Percentiles rank a stretch among this genome's conserved stretches.
These are phyloP conservation scores for Eruca vesicaria DNA, from an alignment of 441 rosid genomes.

Conservation along the genomic window DNA sequence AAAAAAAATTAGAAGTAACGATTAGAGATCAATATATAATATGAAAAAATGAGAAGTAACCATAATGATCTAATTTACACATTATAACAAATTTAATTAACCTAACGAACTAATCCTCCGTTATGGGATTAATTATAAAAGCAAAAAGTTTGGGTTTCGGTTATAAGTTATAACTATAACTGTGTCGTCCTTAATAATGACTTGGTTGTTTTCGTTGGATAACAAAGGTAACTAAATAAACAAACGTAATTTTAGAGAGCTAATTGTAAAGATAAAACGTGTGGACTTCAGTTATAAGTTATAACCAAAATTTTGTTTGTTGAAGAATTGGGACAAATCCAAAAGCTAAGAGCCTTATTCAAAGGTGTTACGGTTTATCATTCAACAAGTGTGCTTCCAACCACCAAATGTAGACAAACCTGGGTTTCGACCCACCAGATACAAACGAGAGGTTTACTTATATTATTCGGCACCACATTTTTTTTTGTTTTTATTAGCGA, in stretches of 20 bases:
- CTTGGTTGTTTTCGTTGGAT: background rate
- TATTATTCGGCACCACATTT: too few relatives aligned
- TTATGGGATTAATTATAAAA: background rate
- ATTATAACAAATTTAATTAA: background rate
- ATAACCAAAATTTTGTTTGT: background rate
- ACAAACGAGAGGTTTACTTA: too few relatives aligned
- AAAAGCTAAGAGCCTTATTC: too few relatives aligned
- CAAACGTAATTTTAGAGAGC: background rate
- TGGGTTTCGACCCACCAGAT: too few relatives aligned
- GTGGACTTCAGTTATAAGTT: conserved; percentile 19
- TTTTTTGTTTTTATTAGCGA: too few relatives aligned
- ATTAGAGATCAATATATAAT: background rate
- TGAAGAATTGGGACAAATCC: background rate
- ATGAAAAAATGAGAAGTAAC: background rate
- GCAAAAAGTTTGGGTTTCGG: conserved; percentile 1
- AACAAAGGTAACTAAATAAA: conserved; percentile 3
- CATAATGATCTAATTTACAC: background rate
- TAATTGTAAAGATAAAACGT: background rate
- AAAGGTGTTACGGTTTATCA: too few relatives aligned
- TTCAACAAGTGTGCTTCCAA: too few relatives aligned
- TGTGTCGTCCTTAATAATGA: background rate
- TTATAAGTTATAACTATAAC: conserved; percentile 14
- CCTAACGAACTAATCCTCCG: background rate
- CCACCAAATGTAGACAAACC: too few relatives aligned
- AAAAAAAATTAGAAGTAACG: background rate